These are phyloP conservation scores for Cystobasidiaceae sp. DNA, from an alignment of 1,284 basidiomycete genomes.

Conservation along the genomic window DNA sequence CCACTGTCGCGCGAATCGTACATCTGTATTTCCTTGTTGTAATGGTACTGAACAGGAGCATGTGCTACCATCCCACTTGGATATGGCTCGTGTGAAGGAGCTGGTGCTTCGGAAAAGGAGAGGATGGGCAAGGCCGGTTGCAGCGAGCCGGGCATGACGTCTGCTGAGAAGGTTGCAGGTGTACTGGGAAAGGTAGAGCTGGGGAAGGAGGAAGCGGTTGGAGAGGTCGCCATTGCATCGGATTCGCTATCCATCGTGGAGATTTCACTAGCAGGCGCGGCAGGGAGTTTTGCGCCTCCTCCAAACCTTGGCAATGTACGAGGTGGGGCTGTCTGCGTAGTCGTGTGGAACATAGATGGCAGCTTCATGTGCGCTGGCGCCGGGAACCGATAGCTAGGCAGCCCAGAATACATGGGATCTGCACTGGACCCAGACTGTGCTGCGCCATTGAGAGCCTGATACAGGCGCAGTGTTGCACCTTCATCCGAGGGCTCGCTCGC, in stretches of 20 bases:
- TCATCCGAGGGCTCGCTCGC: no score
- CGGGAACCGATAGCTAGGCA: conserved; percentile 27
- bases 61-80: conserved; percentile 5
- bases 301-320: no score
- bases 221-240: no score
- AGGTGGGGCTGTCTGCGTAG: no score
- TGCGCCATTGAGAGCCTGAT: no score
- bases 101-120: neutral
- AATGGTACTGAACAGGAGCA: neutral
- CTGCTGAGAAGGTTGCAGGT: neutral
- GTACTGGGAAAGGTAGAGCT: neutral
- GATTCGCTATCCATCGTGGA: no score
- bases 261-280: no score
- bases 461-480: no score
- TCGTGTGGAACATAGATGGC: no score
- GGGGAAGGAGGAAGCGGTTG: neutral
- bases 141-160: neutral
- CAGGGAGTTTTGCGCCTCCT: no score
- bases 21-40: neutral
- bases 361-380: conserved; percentile 22
- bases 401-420: conserved; percentile 17
- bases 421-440: neutral
- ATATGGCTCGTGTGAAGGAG: conserved; percentile 4
- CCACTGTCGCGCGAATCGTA: no score
- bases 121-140: conserved; percentile 9